Evolutionary conservation across 768 basidiomycete species (phyloP).

Genomic region (Piloderma croceum): DNA sequence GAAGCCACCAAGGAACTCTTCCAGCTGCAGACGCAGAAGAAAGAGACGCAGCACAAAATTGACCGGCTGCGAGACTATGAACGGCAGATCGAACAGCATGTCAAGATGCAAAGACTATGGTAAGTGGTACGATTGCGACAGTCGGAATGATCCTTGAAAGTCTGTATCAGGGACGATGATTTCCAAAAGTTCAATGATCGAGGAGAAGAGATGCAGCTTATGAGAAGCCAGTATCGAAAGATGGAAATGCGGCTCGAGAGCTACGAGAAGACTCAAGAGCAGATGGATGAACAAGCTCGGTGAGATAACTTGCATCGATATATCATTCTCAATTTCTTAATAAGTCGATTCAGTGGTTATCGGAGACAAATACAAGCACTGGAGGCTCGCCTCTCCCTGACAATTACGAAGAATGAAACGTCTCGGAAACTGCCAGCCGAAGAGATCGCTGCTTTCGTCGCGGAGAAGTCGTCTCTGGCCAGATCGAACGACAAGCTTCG

Average conservation of each 20-base stretch:
- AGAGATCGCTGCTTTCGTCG: constrained; percentile 40
- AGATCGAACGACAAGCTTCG: constrained; percentile 47
- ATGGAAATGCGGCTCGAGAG: constrained; percentile 61
- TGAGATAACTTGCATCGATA: constrained; percentile 25
- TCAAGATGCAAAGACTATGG: constrained; percentile 76
- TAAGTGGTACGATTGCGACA: constrained; percentile 28
- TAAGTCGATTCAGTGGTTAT: constrained; percentile 36
- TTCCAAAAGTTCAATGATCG: constrained; percentile 65
- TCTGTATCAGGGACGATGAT: constrained; percentile 58
- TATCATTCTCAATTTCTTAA: constrained; percentile 1
- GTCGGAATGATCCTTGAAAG: background rate
- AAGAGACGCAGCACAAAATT: constrained; percentile 78
- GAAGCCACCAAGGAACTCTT: constrained; percentile 70
- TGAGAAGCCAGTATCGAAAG: constrained; percentile 57
- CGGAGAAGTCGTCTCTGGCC: constrained; percentile 42
- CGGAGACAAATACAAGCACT: constrained; percentile 58
- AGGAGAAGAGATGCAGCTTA: constrained; percentile 48
- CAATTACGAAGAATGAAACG: constrained; percentile 38
- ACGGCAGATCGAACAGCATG: constrained; percentile 75
- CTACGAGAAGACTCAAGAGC: constrained; percentile 45
- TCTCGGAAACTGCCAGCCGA: constrained; percentile 30
- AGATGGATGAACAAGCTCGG: constrained; percentile 57
- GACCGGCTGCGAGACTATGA: constrained; percentile 81
- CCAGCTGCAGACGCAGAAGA: constrained; percentile 65
- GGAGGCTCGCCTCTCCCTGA: constrained; percentile 48